Base-by-base conservation (phyloP, 1,284 basidiomycete species). In the Fistulina hepatica region DNA sequence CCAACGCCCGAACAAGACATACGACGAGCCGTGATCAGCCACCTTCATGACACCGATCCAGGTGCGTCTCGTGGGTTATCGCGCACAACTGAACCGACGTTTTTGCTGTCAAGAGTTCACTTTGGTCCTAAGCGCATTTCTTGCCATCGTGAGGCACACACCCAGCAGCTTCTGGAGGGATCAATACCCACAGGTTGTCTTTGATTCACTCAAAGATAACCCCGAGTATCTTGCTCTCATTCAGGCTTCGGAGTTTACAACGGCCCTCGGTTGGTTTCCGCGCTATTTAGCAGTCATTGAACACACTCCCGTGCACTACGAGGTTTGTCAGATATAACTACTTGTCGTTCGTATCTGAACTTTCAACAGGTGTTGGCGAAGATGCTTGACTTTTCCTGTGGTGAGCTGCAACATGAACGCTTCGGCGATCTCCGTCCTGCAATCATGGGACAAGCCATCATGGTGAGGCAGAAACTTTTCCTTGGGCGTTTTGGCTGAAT, bases 161-260 rank as follows among this genome's bases (percentile, higher is more conserved):
- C n/a, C n/a, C n/a, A n/a, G n/a, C n/a, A n/a, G n/a, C n/a, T n/a
- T n/a, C n/a, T n/a, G n/a, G n/a, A n/a, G n/a, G n/a, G n/a, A n/a
- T n/a, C 76, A 81, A 47, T 83, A 74, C 52, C 79, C 88, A 1
- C 71, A 78, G 45, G 68, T 81, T 26, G 68, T 88, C 2, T 81
- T 91, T 49, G 83, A 82, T 47, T 71, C 80, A n/a, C 71, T 92
- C 50, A 85, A 81, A 55, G 78, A 84, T 49, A 92, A 90, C 51
- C 53, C 68, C 1, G 67, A 71, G 2, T 85, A 78, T 50, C 54
- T 65, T 25, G 54, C 65, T 13, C 52, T 76, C 17, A 50, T 88
- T 5, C 61, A 65, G 33, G 61, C 59, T 3, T 42, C 52, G 9
- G 51, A 56, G 32, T 43, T 57, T 6, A 47, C 50, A 13, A 53